Conservation (phyloP, 306 rosid species). For the Rubus parviflorus region DNA sequence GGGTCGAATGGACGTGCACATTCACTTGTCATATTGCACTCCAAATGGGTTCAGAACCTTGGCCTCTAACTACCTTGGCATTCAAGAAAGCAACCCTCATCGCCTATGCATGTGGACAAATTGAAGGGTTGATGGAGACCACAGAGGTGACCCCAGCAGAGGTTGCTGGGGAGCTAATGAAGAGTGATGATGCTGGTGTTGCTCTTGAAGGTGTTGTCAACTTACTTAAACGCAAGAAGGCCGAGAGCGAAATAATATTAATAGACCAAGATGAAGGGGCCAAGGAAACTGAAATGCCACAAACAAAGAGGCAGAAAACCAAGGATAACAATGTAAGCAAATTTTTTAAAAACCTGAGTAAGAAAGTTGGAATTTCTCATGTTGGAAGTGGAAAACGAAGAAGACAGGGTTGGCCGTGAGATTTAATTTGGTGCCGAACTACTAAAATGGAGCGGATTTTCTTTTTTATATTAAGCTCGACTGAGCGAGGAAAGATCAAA, state of each 20-base stretch:
- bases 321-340: too few relatives aligned
- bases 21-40: constrained; percentile 50
- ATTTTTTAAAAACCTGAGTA: too few relatives aligned
- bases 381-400: too few relatives aligned
- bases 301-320: not conserved
- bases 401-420: too few relatives aligned
- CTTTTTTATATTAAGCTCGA: too few relatives aligned
- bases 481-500: too few relatives aligned
- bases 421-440: too few relatives aligned
- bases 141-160: constrained; percentile 43
- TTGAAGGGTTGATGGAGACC: constrained; percentile 32
- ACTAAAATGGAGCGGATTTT: too few relatives aligned
- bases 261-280: not conserved
- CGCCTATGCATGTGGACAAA: constrained; percentile 16
- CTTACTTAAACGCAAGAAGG: constrained; percentile 26
- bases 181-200: constrained; percentile 32
- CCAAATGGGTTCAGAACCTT: constrained; percentile 38
- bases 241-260: not conserved
- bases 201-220: constrained; percentile 24
- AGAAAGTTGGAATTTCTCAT: too few relatives aligned
- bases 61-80: constrained; percentile 10
- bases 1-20: constrained; percentile 65
- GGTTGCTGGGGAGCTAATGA: constrained; percentile 2
- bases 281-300: not conserved
- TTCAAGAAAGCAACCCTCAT: constrained; percentile 23